phyloP scores from a whole-genome alignment of 1,284 basidiomycete genomes.

The Tilletia caries region DNA sequence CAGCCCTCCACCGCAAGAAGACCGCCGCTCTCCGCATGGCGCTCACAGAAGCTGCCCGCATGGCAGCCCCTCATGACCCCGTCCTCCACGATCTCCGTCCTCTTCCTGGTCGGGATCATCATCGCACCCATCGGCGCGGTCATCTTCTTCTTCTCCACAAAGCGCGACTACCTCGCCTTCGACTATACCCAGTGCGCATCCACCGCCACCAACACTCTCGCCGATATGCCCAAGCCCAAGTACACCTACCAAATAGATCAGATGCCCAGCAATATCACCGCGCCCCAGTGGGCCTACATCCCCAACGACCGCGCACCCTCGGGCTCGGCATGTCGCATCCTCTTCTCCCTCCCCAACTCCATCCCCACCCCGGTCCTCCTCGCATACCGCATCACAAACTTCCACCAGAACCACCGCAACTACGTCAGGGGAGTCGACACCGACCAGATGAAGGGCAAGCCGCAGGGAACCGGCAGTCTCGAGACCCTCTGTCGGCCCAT shows the following conservation, averaged over 20 bases:
- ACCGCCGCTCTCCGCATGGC: constrained; percentile 4
- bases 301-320: constrained; percentile 16
- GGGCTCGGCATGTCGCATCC: constrained; percentile 36
- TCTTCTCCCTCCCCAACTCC: constrained; percentile 66
- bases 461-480: constrained; percentile 57
- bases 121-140: constrained; percentile 95
- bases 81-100: constrained; percentile 89
- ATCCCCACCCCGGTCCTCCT: constrained; percentile 76
- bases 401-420: constrained; percentile 94
- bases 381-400: constrained; percentile 75
- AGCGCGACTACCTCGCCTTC: constrained; percentile 66
- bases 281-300: constrained; percentile 15
- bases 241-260: constrained; percentile 66
- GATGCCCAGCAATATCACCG: not conserved
- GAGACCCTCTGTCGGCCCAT: constrained; percentile 81
- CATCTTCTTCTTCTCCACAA: constrained; percentile 58
- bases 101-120: constrained; percentile 88
- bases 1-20: not conserved
- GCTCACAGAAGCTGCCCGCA: constrained; percentile 84
- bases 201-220: constrained; percentile 17
- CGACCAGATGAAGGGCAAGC: constrained; percentile 77
- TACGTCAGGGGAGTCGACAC: constrained; percentile 90
- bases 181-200: constrained; percentile 81
- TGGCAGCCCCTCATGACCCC: constrained; percentile 99
- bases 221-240: constrained; percentile 64